Percentiles rank a stretch among this genome's conserved stretches.
phyloP scores from a whole-genome alignment of 2,329 filamentous ascomycete genomes.

The Fusarium tupiense region DNA sequence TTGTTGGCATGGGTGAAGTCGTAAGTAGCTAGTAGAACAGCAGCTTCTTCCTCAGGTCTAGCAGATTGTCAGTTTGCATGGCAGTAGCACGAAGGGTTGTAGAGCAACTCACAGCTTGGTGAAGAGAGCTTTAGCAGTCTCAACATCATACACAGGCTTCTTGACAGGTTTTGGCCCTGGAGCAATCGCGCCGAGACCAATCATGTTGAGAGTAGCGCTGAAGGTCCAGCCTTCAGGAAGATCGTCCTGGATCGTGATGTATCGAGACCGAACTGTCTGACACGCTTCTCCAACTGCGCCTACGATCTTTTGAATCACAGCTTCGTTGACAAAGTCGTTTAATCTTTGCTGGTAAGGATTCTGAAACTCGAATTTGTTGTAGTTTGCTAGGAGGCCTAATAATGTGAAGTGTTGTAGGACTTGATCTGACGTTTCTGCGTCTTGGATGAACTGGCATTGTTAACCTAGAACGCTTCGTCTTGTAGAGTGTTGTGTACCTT shows the following conservation, averaged over 20 bases:
- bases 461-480: background rate
- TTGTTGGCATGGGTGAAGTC: constrained; percentile 97
- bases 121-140: constrained; percentile 86
- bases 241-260: constrained; percentile 89
- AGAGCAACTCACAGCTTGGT: constrained; percentile 71
- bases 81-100: background rate
- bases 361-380: constrained; percentile 99
- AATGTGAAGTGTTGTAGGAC: constrained; percentile 82
- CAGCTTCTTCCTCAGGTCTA: constrained; percentile 82
- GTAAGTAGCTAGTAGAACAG: constrained; percentile 85
- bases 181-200: constrained; percentile 82
- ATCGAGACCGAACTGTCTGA: constrained; percentile 73
- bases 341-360: constrained; percentile 94
- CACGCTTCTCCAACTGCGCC: constrained; percentile 79
- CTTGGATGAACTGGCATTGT: constrained; percentile 76
- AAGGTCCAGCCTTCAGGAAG: constrained; percentile 90
- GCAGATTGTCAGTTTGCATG: constrained; percentile 1
- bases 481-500: constrained; percentile 68
- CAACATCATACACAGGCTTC: constrained; percentile 70
- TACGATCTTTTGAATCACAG: constrained; percentile 84
- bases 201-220: constrained; percentile 80
- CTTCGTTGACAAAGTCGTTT: constrained; percentile 95
- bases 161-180: constrained; percentile 72
- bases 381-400: constrained; percentile 89
- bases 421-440: constrained; percentile 71